Evolutionary conservation across 805 yeast species (phyloP).

Genomic region (Tetrapisispora namnaoensis): DNA sequence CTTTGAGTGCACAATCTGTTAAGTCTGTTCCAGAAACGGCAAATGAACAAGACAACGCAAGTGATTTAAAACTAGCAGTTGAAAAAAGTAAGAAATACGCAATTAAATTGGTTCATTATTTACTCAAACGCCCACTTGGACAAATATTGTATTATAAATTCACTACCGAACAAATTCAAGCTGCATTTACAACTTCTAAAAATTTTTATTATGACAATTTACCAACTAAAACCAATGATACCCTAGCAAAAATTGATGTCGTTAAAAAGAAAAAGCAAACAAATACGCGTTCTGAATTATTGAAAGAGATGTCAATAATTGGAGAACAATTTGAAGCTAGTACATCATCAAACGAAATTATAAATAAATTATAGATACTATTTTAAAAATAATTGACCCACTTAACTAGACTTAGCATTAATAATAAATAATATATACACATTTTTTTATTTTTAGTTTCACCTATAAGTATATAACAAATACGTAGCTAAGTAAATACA

Average conservation of each 20-base stretch:
- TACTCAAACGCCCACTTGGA: conserved; percentile 19
- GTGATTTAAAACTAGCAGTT: background rate
- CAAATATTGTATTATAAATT: conserved; percentile 9
- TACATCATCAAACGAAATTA: background rate
- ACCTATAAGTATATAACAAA: too few species aligned
- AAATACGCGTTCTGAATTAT: background rate
- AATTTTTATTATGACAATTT: background rate
- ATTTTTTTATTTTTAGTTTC: background rate
- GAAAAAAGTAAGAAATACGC: conserved; percentile 6
- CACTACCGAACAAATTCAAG: background rate
- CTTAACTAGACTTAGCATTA: background rate
- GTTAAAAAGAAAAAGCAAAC: too few species aligned
- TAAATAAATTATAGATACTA: background rate
- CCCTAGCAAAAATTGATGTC: background rate
- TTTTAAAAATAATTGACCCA: background rate
- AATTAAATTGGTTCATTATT: conserved; percentile 9
- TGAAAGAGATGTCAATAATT: conserved; percentile 5
- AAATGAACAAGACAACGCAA: background rate
- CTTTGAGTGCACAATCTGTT: conserved; percentile 1
- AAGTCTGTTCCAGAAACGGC: background rate
- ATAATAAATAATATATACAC: background rate
- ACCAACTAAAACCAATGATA: background rate
- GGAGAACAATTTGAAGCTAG: background rate
- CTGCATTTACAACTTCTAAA: background rate
- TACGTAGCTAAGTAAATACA: background rate